phyloP scores from a whole-genome alignment of 2,329 filamentous ascomycete species.

The Neonectria sp. region DNA sequence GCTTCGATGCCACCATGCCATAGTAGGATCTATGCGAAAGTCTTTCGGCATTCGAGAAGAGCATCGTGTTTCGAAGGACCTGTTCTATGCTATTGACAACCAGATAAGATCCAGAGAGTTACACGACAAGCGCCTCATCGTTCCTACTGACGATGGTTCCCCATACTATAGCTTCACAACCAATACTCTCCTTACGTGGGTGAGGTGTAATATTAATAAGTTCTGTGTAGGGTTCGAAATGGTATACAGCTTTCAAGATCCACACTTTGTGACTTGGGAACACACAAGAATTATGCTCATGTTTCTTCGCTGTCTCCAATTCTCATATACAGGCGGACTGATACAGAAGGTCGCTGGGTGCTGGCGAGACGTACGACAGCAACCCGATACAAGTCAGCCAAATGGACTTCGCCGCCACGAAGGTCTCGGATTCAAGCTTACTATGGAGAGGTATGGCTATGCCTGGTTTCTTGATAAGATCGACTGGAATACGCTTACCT shows the following conservation, averaged over 20 bases:
- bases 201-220: conserved; percentile 15
- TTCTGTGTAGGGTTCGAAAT: conserved; percentile 11
- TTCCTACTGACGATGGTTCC: too few species aligned
- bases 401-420: conserved; percentile 3
- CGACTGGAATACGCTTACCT: conserved; percentile 13
- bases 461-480: conserved; percentile 21
- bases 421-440: conserved; percentile 6
- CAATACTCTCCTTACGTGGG: too few species aligned
- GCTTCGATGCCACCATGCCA: too few species aligned
- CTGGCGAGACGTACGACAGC: background rate
- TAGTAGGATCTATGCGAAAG: too few species aligned
- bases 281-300: conserved; percentile 15
- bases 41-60: too few species aligned
- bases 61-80: too few species aligned
- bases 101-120: too few species aligned
- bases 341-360: conserved; percentile 4
- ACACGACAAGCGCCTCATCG: too few species aligned
- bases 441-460: conserved; percentile 14
- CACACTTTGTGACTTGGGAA: conserved; percentile 9
- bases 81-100: too few species aligned
- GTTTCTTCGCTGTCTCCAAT: conserved; percentile 7
- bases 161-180: too few species aligned
- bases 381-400: background rate
- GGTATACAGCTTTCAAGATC: conserved; percentile 14
- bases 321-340: background rate